Percentiles rank a stretch among this genome's conserved stretches.
These are phyloP conservation scores for Botrytis porri DNA, from an alignment of 2,329 filamentous ascomycete species.

Conservation along the genomic window DNA sequence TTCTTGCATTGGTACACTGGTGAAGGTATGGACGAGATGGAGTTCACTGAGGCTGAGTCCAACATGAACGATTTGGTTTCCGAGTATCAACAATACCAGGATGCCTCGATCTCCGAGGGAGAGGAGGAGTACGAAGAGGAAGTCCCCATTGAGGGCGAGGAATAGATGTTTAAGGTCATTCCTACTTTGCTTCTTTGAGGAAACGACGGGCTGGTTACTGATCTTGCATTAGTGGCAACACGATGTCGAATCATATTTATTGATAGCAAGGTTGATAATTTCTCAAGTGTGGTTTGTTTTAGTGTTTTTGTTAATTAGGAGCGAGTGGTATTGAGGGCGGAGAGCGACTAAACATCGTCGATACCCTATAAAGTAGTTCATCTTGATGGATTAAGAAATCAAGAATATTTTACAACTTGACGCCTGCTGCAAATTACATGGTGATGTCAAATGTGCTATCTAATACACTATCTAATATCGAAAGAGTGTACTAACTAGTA, in stretches of 20 bases:
- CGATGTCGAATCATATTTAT: constrained; percentile 30
- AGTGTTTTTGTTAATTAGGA: constrained; percentile 29
- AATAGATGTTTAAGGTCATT: constrained; percentile 29
- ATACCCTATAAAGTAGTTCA: constrained; percentile 31
- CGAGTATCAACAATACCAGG: constrained; percentile 99
- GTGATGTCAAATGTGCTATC: not conserved
- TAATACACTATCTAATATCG: not conserved
- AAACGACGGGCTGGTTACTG: constrained; percentile 23
- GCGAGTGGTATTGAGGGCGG: constrained; percentile 28
- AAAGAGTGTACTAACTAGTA: not conserved
- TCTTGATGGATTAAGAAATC: constrained; percentile 34
- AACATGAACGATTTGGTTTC: constrained; percentile 99
- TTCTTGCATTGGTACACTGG: constrained; percentile 99
- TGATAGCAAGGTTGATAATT: constrained; percentile 32
- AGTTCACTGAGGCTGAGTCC: constrained; percentile 99
- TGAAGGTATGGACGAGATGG: constrained; percentile 99
- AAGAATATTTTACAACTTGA: constrained; percentile 23
- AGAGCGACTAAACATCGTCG: constrained; percentile 28
- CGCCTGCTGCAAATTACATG: not conserved
- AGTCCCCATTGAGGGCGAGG: constrained; percentile 69
- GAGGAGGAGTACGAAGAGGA: constrained; percentile 92
- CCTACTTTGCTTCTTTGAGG: constrained; percentile 24
- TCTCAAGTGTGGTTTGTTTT: constrained; percentile 21
- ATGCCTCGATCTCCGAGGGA: constrained; percentile 93
- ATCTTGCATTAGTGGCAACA: constrained; percentile 26